These are phyloP conservation scores for Sonneratia caseolaris DNA, from an alignment of 345 rosid genomes.

Conservation along the genomic window DNA sequence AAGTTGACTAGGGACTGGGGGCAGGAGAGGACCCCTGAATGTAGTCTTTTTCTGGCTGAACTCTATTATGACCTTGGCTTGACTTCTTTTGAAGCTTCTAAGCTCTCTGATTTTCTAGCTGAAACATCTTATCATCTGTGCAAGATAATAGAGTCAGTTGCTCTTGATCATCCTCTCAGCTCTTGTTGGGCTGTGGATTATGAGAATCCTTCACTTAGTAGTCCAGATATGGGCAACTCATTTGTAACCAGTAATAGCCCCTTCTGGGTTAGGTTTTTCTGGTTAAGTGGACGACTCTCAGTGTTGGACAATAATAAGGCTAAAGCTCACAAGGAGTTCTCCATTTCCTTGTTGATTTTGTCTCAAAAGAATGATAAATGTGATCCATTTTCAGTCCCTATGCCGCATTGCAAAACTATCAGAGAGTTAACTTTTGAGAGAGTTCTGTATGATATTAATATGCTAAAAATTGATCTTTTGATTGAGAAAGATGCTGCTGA, in stretches of 20 bases:
- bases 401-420: conserved; percentile 57
- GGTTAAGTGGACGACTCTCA: conserved; percentile 86
- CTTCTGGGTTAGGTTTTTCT: conserved; percentile 81
- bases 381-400: conserved; percentile 31
- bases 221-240: conserved; percentile 10
- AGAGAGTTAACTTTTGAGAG: conserved; percentile 51
- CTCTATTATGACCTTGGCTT: conserved; percentile 65
- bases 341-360: conserved; percentile 55
- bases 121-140: conserved; percentile 84
- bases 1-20: conserved; percentile 81
- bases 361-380: conserved; percentile 26
- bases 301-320: conserved; percentile 62
- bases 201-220: not conserved
- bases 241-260: conserved; percentile 28
- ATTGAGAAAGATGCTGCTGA: conserved; percentile 61
- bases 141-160: conserved; percentile 81
- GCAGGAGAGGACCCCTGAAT: conserved; percentile 67
- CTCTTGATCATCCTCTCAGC: conserved; percentile 47
- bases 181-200: conserved; percentile 19
- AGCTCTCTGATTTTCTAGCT: conserved; percentile 40
- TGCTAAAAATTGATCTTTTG: conserved; percentile 60
- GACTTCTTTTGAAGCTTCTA: conserved; percentile 37
- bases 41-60: conserved; percentile 90
- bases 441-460: conserved; percentile 65
- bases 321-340: conserved; percentile 65